Evolutionary conservation across 2,329 filamentous ascomycete species (phyloP).

Genomic region (Cladophialophora bantiana): DNA sequence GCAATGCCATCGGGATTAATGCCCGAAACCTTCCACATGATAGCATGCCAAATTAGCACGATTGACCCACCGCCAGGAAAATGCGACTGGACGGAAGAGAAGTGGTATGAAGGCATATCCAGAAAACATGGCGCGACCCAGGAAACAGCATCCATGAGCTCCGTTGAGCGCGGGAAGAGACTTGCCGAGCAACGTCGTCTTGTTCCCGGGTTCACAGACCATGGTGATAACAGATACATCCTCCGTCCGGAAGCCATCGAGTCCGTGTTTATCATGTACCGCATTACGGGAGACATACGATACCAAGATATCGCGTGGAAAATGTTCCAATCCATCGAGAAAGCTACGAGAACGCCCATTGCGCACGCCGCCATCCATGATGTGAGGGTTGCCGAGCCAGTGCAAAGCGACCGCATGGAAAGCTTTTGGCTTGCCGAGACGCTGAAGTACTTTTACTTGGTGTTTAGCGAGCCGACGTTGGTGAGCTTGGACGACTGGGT

Average conservation of each 20-base stretch:
- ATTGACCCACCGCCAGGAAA: constrained; percentile 43
- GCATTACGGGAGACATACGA: constrained; percentile 62
- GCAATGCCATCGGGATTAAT: constrained; percentile 65
- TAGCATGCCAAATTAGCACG: constrained; percentile 51
- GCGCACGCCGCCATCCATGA: constrained; percentile 54
- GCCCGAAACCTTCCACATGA: constrained; percentile 64
- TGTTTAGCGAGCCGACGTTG: constrained; percentile 73
- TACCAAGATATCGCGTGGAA: constrained; percentile 57
- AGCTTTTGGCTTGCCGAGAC: constrained; percentile 93
- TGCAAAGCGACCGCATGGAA: constrained; percentile 72
- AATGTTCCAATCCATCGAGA: constrained; percentile 58
- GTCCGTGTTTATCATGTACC: constrained; percentile 67
- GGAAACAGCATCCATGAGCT: constrained; percentile 22
- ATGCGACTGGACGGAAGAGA: constrained; percentile 51
- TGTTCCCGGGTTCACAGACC: constrained; percentile 62
- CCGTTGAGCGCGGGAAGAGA: constrained; percentile 45
- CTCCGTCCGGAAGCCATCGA: constrained; percentile 69
- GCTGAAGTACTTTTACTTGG: constrained; percentile 87
- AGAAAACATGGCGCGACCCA: constrained; percentile 33
- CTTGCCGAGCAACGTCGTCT: constrained; percentile 51
- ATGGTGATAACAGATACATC: constrained; percentile 67
- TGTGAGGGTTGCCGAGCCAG: constrained; percentile 46
- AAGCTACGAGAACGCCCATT: constrained; percentile 51
- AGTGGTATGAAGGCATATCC: constrained; percentile 44
- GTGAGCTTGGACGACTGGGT: constrained; percentile 74